Base-by-base conservation (phyloP, 225 moss, liverwort and hornwort genomes). In the Sphagnum tenellum region DNA sequence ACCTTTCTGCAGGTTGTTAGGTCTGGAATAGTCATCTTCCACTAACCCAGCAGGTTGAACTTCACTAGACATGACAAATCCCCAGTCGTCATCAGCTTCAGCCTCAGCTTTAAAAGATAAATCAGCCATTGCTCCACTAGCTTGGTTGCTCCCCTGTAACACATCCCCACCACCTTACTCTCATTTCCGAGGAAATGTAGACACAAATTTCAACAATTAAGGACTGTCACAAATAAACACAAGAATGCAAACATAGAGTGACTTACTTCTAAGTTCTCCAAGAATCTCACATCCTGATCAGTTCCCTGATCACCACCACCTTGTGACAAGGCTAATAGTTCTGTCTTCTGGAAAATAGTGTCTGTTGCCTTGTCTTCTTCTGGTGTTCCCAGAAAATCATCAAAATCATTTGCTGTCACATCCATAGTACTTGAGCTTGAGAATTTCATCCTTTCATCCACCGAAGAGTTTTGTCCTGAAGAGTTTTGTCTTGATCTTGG, bases 11-110 rank as follows among this genome's bases (percentile, higher is more conserved):
- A 53, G 64, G 12, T 9, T 75, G 14, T 73, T 63, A 66, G 69
- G 48, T 57, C 12, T 64, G 47, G 12, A 48, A 64, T n/a, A n/a
- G n/a, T n/a, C n/a, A n/a, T 46, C 73, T 4, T 67, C 73, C 46
- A 77, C 77, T 56, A 4, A 46, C 49, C 46, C 75, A 50, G 64
- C 63, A 60, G 74, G 56, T 65, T 63, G 46, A 44, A 61, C 52
- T 65, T 64, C 49, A 56, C 66, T 69, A 73, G 73, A 51, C 45
- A 77, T 45, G 3, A 63, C 55, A 68, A 55, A 46, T 71, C 69
- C 64, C 75, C 81, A 78, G 55, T 78, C 61, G 48, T 70, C 70
- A 47, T 75, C 71, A 77, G 74, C 74, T 61, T 69, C 64, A 51
- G 46, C 71, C 10, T 8, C 69, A 69, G 64, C 66, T 66, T 62